Base-by-base conservation (phyloP, 306 rosid genomes). In the Castanea sativa region DNA sequence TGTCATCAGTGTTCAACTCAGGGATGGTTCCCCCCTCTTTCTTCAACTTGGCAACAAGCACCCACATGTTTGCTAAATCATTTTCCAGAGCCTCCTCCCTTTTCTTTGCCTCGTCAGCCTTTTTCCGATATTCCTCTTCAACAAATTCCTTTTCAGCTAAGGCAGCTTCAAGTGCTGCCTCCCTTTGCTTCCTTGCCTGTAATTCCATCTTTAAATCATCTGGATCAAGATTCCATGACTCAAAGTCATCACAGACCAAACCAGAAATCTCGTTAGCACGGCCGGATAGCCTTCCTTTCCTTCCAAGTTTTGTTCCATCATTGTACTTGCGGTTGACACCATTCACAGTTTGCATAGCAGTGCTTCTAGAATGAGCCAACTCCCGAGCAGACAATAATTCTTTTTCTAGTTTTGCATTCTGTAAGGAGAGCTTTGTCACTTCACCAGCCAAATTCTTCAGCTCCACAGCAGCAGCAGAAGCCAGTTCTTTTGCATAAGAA, bases 21-120 rank as follows among this genome's bases (percentile, higher is more conserved):
- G 89, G 85, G 53, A 86, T 86, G 78, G 90, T 81, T 41, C 92
- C 98, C 25, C 89, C 90, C 79, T 96, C 98, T 81, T 90, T 96
- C 90, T 91, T 96, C 83, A 96, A 90, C 92, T 90, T 96, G 1
- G 99, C 99, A 77, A 96, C 99, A 84, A 96, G 94, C 69, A 96
- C 96, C 99, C 99, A 96, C 99, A 96, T 96, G 89, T 91, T 96
- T 63, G 99, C 98, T 78, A 96, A 88, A 86, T 96, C 99, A 71
- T 96, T 96, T 89, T 96, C 99, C 73, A 96, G 80, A 78, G 99
- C 96, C 74, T 86, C 96, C 81, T 96, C 99, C 84, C 92, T 91
- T 87, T 88, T 93, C 90, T 93, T 93, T 83, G 94, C 90, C 79
- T 91, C 99, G 69, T 96, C 98, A 78, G 80, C 84, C 85, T 87